A percentile compares a stretch with the other conserved stretches of the same genome.
Evolutionary conservation across 2,329 filamentous ascomycete species (phyloP).

Genomic region (Pleomassaria siparia): DNA sequence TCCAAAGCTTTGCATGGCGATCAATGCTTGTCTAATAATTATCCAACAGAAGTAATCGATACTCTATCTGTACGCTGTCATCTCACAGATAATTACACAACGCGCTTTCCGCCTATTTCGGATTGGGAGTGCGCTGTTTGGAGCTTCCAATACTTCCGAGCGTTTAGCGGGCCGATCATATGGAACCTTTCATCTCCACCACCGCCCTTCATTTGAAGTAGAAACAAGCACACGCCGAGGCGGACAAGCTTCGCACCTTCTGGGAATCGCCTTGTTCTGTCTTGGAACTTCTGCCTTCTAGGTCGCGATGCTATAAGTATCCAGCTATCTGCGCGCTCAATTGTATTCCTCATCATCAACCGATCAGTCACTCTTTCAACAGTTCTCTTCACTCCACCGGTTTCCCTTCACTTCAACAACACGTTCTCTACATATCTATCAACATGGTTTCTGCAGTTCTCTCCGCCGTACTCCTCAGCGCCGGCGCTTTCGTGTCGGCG

Average conservation of each 20-base stretch:
- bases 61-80: not conserved
- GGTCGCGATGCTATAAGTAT: slow-evolving; percentile 11
- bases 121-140: not conserved
- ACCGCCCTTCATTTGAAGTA: slow-evolving; percentile 22
- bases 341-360: slow-evolving; percentile 14
- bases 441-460: slow-evolving; percentile 13
- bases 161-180: not conserved
- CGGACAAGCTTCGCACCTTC: slow-evolving; percentile 24
- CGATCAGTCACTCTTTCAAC: slow-evolving; percentile 3
- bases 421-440: not conserved
- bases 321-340: not conserved
- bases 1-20: not conserved
- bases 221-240: slow-evolving; percentile 30
- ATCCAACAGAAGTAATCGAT: not conserved
- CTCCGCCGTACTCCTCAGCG: slow-evolving; percentile 16
- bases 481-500: slow-evolving; percentile 6
- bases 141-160: not conserved
- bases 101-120: not conserved
- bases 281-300: slow-evolving; percentile 1
- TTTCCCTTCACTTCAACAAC: not conserved
- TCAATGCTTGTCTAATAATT: not conserved
- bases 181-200: slow-evolving; percentile 20
- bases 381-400: not conserved
- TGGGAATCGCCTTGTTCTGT: not conserved
- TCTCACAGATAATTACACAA: not conserved